These are phyloP conservation scores for Candida sp. DNA, from an alignment of 1,139 yeast genomes.

Conservation along the genomic window DNA sequence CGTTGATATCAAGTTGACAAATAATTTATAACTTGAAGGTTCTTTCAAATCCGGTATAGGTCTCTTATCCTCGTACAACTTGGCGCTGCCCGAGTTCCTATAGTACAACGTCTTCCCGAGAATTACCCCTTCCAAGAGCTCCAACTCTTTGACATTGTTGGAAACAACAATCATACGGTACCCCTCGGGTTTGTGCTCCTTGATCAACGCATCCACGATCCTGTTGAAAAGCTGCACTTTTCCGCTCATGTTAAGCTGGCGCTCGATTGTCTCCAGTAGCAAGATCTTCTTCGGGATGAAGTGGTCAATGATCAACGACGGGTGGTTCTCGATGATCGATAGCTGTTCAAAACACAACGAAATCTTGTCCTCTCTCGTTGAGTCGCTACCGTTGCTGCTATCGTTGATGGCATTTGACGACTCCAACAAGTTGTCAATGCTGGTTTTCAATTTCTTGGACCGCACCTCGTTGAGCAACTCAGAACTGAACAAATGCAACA, in stretches of 20 bases:
- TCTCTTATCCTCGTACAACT: constrained; percentile 50
- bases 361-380: constrained; percentile 15
- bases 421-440: constrained; percentile 39
- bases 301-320: constrained; percentile 73
- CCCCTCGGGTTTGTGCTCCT: constrained; percentile 16
- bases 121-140: constrained; percentile 67
- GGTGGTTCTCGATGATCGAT: constrained; percentile 59
- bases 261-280: constrained; percentile 64
- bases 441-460: constrained; percentile 29
- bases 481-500: constrained; percentile 54
- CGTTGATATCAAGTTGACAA: constrained; percentile 34
- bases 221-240: constrained; percentile 60
- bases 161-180: constrained; percentile 58
- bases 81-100: constrained; percentile 63
- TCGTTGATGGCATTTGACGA: constrained; percentile 20
- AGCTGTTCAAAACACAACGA: constrained; percentile 53
- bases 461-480: constrained; percentile 40
- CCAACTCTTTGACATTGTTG: constrained; percentile 67
- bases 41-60: constrained; percentile 7
- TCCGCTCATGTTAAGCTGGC: constrained; percentile 57
- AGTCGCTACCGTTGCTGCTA: background rate
- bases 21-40: constrained; percentile 1
- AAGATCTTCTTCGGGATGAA: constrained; percentile 72
- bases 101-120: constrained; percentile 64
- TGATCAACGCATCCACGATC: constrained; percentile 42